A percentile compares a stretch with the other conserved stretches of the same genome.
These are phyloP conservation scores for Amylocarpus encephaloides DNA, from an alignment of 2,329 filamentous ascomycete genomes.

Conservation along the genomic window DNA sequence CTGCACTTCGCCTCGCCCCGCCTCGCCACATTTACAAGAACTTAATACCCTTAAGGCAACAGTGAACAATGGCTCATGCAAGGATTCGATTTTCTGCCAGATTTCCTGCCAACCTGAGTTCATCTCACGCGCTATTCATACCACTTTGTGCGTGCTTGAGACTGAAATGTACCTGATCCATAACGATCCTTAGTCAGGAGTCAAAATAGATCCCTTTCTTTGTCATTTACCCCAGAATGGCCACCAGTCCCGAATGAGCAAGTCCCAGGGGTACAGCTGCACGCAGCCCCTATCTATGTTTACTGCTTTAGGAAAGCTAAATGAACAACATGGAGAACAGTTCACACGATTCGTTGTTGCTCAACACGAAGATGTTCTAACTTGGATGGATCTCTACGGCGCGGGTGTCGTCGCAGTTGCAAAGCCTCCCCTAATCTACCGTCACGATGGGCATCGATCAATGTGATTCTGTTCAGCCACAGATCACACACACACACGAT, in stretches of 20 bases:
- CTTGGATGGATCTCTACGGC: background rate
- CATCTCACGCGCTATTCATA: background rate
- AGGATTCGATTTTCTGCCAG: too few species aligned
- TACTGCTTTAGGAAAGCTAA: background rate
- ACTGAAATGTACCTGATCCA: background rate
- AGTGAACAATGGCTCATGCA: too few species aligned
- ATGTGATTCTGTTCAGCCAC: too few species aligned
- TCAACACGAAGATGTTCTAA: background rate
- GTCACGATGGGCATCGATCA: too few species aligned
- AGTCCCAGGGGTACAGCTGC: background rate
- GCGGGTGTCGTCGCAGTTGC: too few species aligned
- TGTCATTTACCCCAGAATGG: constrained; percentile 1
- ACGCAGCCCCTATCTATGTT: background rate
- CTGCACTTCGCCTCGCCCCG: constrained; percentile 4
- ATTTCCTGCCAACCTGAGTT: background rate
- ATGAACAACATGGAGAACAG: background rate
- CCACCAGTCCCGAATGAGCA: background rate
- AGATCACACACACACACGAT: too few species aligned
- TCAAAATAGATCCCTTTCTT: constrained; percentile 6
- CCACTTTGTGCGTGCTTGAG: background rate
- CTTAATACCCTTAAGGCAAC: too few species aligned
- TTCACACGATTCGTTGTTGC: background rate
- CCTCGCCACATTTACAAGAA: background rate
- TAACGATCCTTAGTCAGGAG: constrained; percentile 1
- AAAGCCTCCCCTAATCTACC: too few species aligned